Evolutionary conservation across 208 protist species (phyloP).

Genomic region (Tetramitus jugosus): DNA sequence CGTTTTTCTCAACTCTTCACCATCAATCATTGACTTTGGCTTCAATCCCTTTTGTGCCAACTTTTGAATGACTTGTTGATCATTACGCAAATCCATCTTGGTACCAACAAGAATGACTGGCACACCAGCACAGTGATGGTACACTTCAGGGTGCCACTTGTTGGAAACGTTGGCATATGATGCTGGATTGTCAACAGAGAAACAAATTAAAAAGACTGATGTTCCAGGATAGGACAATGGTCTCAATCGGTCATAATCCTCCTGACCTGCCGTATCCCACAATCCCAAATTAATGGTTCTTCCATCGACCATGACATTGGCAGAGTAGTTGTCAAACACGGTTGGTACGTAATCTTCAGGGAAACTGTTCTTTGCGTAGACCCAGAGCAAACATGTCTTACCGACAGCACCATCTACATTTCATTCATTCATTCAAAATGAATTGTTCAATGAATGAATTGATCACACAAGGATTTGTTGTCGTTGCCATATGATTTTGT

Average conservation of each 20-base stretch:
- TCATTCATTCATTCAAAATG: too few relatives aligned
- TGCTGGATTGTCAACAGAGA: slow-evolving; percentile 52
- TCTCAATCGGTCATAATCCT: too few relatives aligned
- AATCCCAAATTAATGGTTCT: slow-evolving; percentile 44
- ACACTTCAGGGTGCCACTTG: slow-evolving; percentile 33
- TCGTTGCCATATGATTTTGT: too few relatives aligned
- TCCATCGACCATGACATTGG: slow-evolving; percentile 60
- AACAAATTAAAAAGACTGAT: slow-evolving; percentile 69
- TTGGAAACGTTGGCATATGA: slow-evolving; percentile 53
- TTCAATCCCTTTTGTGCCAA: slow-evolving; percentile 36
- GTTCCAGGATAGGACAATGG: slow-evolving; percentile 75
- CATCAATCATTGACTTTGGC: slow-evolving; percentile 40
- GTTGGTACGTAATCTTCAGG: slow-evolving; percentile 51
- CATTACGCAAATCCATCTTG: slow-evolving; percentile 47
- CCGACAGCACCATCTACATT: too few relatives aligned
- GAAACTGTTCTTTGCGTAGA: slow-evolving; percentile 34
- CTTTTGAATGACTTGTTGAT: slow-evolving; percentile 35
- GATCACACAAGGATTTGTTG: too few relatives aligned
- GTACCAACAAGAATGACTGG: slow-evolving; percentile 49
- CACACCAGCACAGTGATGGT: slow-evolving; percentile 33
- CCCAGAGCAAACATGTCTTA: too few relatives aligned
- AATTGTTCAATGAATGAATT: too few relatives aligned
- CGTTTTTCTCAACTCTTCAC: slow-evolving; percentile 29
- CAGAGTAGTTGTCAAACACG: slow-evolving; percentile 69
- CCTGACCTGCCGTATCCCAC: slow-evolving; percentile 14